Evolutionary conservation across 257 asterid species (phyloP).

Genomic region (Salvia hispanica): DNA sequence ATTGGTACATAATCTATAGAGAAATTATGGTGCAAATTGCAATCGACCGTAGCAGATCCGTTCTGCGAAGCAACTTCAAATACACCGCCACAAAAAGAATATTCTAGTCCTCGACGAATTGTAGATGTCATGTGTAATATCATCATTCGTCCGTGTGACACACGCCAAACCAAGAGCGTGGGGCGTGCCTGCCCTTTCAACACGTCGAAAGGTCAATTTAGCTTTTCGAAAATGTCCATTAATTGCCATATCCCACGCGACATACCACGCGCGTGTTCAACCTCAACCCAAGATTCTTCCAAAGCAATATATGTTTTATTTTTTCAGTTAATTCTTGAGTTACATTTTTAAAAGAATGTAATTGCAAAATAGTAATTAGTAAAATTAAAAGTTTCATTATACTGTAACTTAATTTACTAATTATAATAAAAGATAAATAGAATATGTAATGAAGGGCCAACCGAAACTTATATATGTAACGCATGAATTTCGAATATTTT

Average conservation of each 20-base stretch:
- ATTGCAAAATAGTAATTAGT: no score
- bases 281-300: slow-evolving; percentile 32
- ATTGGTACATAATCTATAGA: background rate
- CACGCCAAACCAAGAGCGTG: background rate
- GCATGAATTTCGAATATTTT: no score
- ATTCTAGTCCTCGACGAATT: slow-evolving; percentile 18
- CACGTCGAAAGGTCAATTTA: slow-evolving; percentile 29
- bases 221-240: slow-evolving; percentile 11
- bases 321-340: no score
- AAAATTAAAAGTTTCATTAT: no score
- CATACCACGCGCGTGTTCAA: slow-evolving; percentile 23
- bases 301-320: no score
- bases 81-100: slow-evolving; percentile 14
- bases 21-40: background rate
- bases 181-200: slow-evolving; percentile 25
- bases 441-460: no score
- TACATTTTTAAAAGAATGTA: no score
- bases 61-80: background rate
- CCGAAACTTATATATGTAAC: no score
- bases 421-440: no score
- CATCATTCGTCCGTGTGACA: slow-evolving; percentile 9
- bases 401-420: no score
- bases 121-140: background rate
- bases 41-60: background rate
- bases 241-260: slow-evolving; percentile 29